Evolutionary conservation across 495 filamentous ascomycete genomes (phyloP).

Genomic region (Talaromyces nanjingensis): DNA sequence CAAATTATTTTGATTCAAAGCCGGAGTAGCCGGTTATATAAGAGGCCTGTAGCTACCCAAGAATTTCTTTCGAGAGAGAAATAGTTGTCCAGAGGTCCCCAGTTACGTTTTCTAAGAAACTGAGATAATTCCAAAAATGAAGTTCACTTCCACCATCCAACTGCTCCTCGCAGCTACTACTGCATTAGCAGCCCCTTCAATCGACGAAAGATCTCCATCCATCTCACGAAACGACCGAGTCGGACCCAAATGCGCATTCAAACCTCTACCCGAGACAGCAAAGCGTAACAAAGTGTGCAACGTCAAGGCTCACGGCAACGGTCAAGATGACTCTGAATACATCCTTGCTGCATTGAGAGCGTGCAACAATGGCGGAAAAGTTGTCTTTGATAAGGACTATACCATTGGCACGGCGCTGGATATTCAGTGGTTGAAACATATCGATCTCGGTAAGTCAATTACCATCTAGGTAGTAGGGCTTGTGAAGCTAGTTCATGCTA

Average conservation of each 20-base stretch:
- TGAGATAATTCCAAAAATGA: not conserved
- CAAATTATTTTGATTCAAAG: not conserved
- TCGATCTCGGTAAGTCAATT: slow-evolving; percentile 45
- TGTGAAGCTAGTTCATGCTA: not conserved
- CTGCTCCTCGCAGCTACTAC: not conserved
- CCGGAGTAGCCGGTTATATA: not conserved
- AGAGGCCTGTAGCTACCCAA: not conserved
- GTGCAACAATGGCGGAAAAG: slow-evolving; percentile 62
- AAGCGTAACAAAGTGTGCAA: slow-evolving; percentile 27
- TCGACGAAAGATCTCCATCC: slow-evolving; percentile 14
- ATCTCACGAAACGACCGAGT: slow-evolving; percentile 23
- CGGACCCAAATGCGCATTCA: slow-evolving; percentile 27
- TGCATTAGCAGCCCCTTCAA: slow-evolving; percentile 1
- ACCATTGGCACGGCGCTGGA: slow-evolving; percentile 59
- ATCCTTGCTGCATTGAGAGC: slow-evolving; percentile 51
- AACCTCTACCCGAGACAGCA: slow-evolving; percentile 26
- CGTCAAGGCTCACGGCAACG: slow-evolving; percentile 30
- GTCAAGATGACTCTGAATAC: slow-evolving; percentile 50
- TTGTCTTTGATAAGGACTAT: slow-evolving; percentile 55
- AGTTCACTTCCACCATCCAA: not conserved
- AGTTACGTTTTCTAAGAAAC: too few species aligned
- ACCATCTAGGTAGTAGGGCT: not conserved
- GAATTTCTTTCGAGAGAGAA: too few species aligned
- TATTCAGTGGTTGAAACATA: slow-evolving; percentile 53
- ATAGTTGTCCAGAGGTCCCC: too few species aligned